Conservation (phyloP, 306 rosid genomes). For the Corylus avellana region DNA sequence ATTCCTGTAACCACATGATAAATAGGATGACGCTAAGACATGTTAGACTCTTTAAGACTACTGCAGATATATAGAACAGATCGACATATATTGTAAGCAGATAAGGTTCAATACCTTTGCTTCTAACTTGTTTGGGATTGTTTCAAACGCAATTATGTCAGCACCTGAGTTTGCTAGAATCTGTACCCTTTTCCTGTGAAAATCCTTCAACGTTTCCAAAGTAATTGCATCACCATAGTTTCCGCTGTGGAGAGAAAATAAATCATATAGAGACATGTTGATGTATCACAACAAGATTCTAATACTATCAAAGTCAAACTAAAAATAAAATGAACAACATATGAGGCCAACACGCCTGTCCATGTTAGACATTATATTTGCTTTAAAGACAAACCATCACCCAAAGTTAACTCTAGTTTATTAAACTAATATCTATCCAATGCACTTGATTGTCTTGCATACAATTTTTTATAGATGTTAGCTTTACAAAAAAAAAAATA, state of each 20-base stretch:
- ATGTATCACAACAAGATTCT: neutral
- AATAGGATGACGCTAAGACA: neutral
- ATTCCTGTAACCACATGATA: neutral
- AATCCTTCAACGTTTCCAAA: slow-evolving; percentile 61
- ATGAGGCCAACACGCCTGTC: neutral
- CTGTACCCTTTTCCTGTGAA: slow-evolving; percentile 79
- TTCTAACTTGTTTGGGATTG: slow-evolving; percentile 78
- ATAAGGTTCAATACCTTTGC: slow-evolving; percentile 51
- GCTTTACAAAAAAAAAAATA: too few relatives aligned
- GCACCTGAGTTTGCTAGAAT: slow-evolving; percentile 77
- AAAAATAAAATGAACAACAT: slow-evolving; percentile 12
- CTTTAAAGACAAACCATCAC: neutral
- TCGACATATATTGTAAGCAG: too few relatives aligned
- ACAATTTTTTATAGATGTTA: too few relatives aligned
- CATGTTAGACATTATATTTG: neutral
- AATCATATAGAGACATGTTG: neutral
- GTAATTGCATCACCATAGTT: slow-evolving; percentile 68
- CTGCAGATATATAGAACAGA: too few relatives aligned
- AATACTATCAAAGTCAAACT: slow-evolving; percentile 32
- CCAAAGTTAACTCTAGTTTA: neutral
- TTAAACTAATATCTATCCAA: too few relatives aligned
- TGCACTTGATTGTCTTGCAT: too few relatives aligned
- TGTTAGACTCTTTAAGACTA: neutral
- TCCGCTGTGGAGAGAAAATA: slow-evolving; percentile 49
- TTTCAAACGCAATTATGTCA: slow-evolving; percentile 86